Evolutionary conservation across 768 basidiomycete genomes (phyloP), one percentile per base, ranked within the genome.

Genomic region (Phanerodontia chrysosporium): DNA sequence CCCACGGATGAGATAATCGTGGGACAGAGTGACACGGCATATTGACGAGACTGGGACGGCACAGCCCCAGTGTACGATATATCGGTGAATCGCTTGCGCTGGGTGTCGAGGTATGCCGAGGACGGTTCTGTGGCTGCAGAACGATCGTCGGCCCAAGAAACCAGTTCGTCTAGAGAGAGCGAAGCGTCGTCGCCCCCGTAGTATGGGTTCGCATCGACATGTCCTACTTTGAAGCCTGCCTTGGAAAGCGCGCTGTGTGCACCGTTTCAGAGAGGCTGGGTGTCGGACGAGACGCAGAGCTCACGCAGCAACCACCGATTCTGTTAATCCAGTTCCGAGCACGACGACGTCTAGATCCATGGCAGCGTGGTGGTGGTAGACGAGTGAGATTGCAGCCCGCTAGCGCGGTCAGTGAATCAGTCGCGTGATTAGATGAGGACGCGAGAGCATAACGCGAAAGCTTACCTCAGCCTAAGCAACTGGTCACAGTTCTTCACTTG

Each of bases 241-340:
- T 93, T 95, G 0, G 95, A 85, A 45, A 98, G 82, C 0, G 95
- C 87, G 44, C 95, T 98, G 72, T 24, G 58, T 35, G 27, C 49
- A 28, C 59, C 57, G 54, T 49, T 61, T 29, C 61, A 53, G 45
- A 39, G 55, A 21, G 28, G 56, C 55, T 32, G 44, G 32, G 44
- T 39, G 25, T n/a, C n/a, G 22, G 35, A 58, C 36, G 49, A 45
- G 18, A 51, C 9, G 49, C 16, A 39, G 22, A 48, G 74, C 92
- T 83, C 75, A 96, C 93, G 95, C 92, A 64, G 95, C 92, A 52
- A 82, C 73, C 35, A 98, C 92, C 12, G 93, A 93, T 68, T 95
- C 87, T 35, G 87, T 80, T 3, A 98, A 75, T 1, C 89, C 90
- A n/a, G 90, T 92, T 4, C 90, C 89, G 48, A 91, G 70, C 42